A percentile compares a stretch with the other conserved stretches of the same genome.
These are phyloP conservation scores for Akanthomyces dipterigenus DNA, from an alignment of 2,329 filamentous ascomycete species.

Conservation along the genomic window DNA sequence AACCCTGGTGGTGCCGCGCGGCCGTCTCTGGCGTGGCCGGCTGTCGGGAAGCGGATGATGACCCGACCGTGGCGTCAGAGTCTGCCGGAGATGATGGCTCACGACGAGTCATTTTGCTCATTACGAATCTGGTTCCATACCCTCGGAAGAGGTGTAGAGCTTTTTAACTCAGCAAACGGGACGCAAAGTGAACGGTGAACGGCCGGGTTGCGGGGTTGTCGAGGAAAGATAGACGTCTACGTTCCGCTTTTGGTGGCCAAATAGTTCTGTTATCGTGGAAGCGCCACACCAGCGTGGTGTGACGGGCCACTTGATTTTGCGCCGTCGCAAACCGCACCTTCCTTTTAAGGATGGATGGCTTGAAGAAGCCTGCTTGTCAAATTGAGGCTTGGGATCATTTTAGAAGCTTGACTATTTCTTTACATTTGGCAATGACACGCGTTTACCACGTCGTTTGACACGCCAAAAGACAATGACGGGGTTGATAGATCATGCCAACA, in stretches of 20 bases:
- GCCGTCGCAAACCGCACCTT: background rate
- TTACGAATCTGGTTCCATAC: background rate
- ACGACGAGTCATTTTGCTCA: background rate
- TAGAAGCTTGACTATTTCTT: background rate
- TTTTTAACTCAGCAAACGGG: background rate
- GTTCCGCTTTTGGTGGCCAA: background rate
- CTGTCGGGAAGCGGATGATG: background rate
- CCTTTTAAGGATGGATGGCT: background rate
- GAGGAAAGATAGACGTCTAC: background rate
- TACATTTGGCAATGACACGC: too few species aligned
- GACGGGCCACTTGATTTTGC: background rate
- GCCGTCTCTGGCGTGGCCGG: background rate
- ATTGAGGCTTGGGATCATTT: background rate
- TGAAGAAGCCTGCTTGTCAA: background rate
- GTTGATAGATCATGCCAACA: too few species aligned
- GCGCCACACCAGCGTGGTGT: conserved; percentile 1
- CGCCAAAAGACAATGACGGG: too few species aligned
- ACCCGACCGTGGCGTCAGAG: background rate
- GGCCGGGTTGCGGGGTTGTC: background rate
- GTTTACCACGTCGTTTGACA: too few species aligned
- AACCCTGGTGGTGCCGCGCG: background rate
- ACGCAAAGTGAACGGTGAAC: background rate
- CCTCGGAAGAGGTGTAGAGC: background rate
- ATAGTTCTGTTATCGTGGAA: background rate
- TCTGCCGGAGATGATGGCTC: background rate